Percentiles rank a stretch among this genome's conserved stretches.
These are phyloP conservation scores for Aaosphaeria pasadenensis DNA, from an alignment of 2,329 filamentous ascomycete genomes.

Conservation along the genomic window DNA sequence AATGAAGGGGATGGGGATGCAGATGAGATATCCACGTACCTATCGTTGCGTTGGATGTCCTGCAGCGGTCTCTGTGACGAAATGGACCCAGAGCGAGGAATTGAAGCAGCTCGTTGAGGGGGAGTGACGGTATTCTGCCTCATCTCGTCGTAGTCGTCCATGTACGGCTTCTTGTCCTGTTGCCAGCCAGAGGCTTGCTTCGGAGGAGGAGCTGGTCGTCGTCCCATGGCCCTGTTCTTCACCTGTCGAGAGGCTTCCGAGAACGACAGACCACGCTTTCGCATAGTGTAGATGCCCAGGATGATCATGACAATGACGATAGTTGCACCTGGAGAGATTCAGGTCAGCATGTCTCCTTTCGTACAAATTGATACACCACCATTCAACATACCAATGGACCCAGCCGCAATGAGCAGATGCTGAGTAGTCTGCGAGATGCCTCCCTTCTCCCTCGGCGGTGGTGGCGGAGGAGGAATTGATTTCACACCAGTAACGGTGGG, in stretches of 20 bases:
- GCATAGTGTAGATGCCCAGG: constrained; percentile 35
- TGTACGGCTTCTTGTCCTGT: constrained; percentile 23
- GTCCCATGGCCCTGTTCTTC: constrained; percentile 18
- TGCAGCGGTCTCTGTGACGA: constrained; percentile 28
- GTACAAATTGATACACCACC: background rate
- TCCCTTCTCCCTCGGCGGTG: constrained; percentile 11
- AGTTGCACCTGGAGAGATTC: constrained; percentile 28
- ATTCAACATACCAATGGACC: constrained; percentile 33
- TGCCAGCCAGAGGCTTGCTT: constrained; percentile 13
- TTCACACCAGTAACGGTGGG: background rate
- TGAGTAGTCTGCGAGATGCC: constrained; percentile 37
- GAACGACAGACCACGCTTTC: constrained; percentile 35
- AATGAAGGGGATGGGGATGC: too few relatives aligned
- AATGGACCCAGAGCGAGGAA: constrained; percentile 23
- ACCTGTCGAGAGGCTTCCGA: constrained; percentile 22
- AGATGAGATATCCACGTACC: constrained; percentile 15
- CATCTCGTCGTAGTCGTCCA: constrained; percentile 20
- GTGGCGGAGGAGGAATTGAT: constrained; percentile 4
- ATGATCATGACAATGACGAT: constrained; percentile 37
- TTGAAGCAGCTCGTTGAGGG: constrained; percentile 17
- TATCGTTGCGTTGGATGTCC: constrained; percentile 25
- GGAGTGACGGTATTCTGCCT: constrained; percentile 21
- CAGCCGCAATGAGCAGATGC: constrained; percentile 39
- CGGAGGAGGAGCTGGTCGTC: constrained; percentile 18
- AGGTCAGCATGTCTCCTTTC: too few relatives aligned